A percentile compares a stretch with the other conserved stretches of the same genome.
Evolutionary conservation across 192 early-diverging fungal species (phyloP).

Genomic region (Lunasporangiospora selenospora): DNA sequence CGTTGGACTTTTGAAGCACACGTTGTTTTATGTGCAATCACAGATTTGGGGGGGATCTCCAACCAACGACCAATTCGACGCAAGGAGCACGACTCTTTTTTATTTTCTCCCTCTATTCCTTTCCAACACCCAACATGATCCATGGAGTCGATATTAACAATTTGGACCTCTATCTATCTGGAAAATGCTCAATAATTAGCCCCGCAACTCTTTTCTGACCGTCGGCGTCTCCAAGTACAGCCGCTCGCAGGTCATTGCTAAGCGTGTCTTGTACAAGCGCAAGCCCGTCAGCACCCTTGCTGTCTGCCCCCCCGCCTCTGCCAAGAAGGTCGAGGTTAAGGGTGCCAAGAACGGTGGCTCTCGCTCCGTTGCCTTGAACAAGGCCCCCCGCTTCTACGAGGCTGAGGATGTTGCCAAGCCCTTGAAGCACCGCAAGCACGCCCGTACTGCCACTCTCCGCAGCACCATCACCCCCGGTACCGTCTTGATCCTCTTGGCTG

Average conservation of each 20-base stretch:
- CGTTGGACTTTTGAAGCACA: too few species aligned
- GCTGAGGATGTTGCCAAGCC: slow-evolving; percentile 84
- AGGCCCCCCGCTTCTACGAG: slow-evolving; percentile 81
- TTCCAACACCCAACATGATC: too few species aligned
- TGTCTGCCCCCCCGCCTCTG: slow-evolving; percentile 55
- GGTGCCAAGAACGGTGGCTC: slow-evolving; percentile 85
- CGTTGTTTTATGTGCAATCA: too few species aligned
- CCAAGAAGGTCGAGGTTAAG: slow-evolving; percentile 74
- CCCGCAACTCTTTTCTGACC: slow-evolving; percentile 83
- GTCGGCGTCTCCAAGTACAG: slow-evolving; percentile 86
- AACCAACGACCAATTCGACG: too few species aligned
- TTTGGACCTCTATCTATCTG: too few species aligned
- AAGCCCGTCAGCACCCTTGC: slow-evolving; percentile 68
- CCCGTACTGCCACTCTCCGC: slow-evolving; percentile 79
- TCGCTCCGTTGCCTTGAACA: slow-evolving; percentile 72
- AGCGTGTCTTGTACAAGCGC: slow-evolving; percentile 92
- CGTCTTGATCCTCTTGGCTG: slow-evolving; percentile 91
- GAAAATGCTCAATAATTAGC: too few species aligned
- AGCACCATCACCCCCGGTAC: slow-evolving; percentile 96
- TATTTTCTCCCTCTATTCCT: too few species aligned
- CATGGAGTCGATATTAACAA: too few species aligned
- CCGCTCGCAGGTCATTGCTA: slow-evolving; percentile 83
- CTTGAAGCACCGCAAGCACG: slow-evolving; percentile 83
- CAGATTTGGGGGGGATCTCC: too few species aligned
- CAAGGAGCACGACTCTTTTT: too few species aligned